Evolutionary conservation across 208 protist species (phyloP).

Genomic region (Histomonas meleagridis): DNA sequence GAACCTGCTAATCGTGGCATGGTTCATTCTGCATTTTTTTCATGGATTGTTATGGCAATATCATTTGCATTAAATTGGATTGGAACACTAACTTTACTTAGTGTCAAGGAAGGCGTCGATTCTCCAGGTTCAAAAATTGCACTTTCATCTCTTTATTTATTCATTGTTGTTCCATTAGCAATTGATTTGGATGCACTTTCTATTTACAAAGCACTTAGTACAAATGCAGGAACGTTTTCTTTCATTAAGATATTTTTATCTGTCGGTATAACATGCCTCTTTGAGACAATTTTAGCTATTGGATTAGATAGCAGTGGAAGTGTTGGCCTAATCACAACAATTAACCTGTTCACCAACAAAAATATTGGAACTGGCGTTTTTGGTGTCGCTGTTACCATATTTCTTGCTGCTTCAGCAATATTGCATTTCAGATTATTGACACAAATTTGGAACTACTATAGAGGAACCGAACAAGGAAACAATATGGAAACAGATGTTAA

Average conservation of each 20-base stretch:
- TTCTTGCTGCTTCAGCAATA: neutral
- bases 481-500: neutral
- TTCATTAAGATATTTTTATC: neutral
- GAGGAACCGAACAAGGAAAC: neutral
- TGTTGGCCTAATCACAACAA: conserved; percentile 7
- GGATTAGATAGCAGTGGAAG: neutral
- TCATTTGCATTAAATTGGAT: neutral
- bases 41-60: neutral
- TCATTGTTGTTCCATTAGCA: neutral
- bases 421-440: neutral
- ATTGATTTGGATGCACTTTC: neutral
- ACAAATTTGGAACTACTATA: neutral
- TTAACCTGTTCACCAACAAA: neutral
- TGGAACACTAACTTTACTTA: neutral
- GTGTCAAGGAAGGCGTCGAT: neutral
- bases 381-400: neutral
- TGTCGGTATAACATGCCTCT: neutral
- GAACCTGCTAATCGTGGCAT: neutral
- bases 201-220: neutral
- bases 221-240: neutral
- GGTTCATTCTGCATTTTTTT: neutral
- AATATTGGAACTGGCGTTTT: neutral
- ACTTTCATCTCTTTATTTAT: neutral
- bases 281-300: neutral
- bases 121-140: conserved; percentile 22